phyloP scores from a whole-genome alignment of 2,329 filamentous ascomycete genomes.

The Penicillium glabrum region DNA sequence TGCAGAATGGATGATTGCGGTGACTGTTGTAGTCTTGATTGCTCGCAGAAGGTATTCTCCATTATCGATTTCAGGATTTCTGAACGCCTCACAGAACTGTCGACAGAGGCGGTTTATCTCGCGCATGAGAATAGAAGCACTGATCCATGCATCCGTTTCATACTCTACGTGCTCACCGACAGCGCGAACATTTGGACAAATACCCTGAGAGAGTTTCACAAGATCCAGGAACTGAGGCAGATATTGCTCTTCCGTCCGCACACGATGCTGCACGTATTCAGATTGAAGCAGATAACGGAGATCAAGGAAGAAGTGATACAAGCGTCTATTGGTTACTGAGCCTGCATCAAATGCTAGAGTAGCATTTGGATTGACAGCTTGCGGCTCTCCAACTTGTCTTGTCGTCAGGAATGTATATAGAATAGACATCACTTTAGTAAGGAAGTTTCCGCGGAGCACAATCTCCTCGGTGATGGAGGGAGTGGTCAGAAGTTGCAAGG shows the following conservation, averaged over 20 bases:
- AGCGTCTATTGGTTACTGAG: slow-evolving; percentile 88
- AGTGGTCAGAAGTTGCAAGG: slow-evolving; percentile 92
- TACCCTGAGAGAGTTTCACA: slow-evolving; percentile 93
- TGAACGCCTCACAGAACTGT: slow-evolving; percentile 84
- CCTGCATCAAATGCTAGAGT: slow-evolving; percentile 91
- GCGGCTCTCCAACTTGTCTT: slow-evolving; percentile 89
- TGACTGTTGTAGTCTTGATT: slow-evolving; percentile 67
- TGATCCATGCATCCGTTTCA: slow-evolving; percentile 97
- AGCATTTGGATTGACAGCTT: slow-evolving; percentile 81
- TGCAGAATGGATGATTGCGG: slow-evolving; percentile 83
- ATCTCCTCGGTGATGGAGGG: slow-evolving; percentile 96
- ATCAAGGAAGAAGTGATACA: slow-evolving; percentile 98
- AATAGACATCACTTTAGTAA: slow-evolving; percentile 93
- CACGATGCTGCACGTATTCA: slow-evolving; percentile 79
- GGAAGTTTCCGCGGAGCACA: slow-evolving; percentile 90
- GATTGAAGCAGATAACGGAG: slow-evolving; percentile 88
- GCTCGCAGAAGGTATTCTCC: slow-evolving; percentile 68
- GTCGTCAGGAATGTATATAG: slow-evolving; percentile 97
- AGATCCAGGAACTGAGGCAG: slow-evolving; percentile 92
- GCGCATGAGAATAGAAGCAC: slow-evolving; percentile 86
- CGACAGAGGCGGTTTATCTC: slow-evolving; percentile 93
- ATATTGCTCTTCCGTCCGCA: slow-evolving; percentile 82
- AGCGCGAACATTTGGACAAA: slow-evolving; percentile 89
- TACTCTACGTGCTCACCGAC: slow-evolving; percentile 97
- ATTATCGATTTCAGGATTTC: slow-evolving; percentile 65